phyloP scores from a whole-genome alignment of 306 rosid genomes.

The Arachis stenosperma region DNA sequence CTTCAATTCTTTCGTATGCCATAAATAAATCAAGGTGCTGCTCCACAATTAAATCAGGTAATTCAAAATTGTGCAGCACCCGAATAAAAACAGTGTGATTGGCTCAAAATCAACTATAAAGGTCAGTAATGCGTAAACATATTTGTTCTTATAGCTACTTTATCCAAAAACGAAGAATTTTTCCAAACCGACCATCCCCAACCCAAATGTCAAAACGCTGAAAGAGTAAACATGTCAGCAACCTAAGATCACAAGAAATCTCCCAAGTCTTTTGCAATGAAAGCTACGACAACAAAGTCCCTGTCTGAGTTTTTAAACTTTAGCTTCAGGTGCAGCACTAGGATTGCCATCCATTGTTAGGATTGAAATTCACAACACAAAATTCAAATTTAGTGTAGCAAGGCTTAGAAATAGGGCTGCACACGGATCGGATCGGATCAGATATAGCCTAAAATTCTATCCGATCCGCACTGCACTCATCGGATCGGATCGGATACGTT shows the following conservation, averaged over 20 bases:
- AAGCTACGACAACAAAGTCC: conserved; percentile 20
- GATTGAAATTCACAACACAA: too few species aligned
- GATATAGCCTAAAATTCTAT: too few species aligned
- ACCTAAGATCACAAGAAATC: conserved; percentile 17
- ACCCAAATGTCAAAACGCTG: background rate
- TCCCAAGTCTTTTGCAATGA: conserved; percentile 9
- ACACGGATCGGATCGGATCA: too few species aligned
- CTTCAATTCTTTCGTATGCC: background rate
- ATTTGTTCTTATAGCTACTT: background rate
- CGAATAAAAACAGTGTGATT: too few species aligned
- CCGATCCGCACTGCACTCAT: too few species aligned
- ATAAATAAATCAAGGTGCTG: background rate
- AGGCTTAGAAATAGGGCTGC: too few species aligned
- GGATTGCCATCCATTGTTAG: background rate
- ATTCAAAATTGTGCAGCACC: too few species aligned
- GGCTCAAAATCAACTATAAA: background rate
- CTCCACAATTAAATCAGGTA: too few species aligned
- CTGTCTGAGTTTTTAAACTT: conserved; percentile 18
- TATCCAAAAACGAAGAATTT: background rate
- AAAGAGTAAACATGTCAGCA: conserved; percentile 27
- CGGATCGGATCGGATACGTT: too few species aligned
- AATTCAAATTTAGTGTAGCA: too few species aligned
- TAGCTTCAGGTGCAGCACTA: conserved; percentile 31
- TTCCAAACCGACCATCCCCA: background rate
- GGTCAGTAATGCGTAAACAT: too few species aligned